Base-by-base conservation (phyloP, 108 stramenopile species). In the Skeletonema marinoi region DNA sequence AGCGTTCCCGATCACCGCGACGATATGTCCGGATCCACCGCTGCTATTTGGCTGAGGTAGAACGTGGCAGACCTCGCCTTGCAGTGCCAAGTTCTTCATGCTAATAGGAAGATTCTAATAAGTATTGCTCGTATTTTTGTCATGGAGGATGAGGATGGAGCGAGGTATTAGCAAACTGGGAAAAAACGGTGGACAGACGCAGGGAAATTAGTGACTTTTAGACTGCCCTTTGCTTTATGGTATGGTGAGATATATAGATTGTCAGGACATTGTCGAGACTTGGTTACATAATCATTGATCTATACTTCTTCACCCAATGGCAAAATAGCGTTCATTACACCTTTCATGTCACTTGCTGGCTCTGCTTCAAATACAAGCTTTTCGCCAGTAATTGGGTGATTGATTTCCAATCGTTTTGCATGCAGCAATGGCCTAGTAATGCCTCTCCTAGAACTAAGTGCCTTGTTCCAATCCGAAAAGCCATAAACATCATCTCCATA, bases 401-500 rank as follows among this genome's bases (percentile, higher is more conserved):
- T 73, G 29, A 98, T 74, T 77, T 96, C 89, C 62, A 97, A 72
- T 19, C 72, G 68, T 41, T 89, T 87, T 13, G 98, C 97, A 85
- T 98, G 98, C 66, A 98, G 82, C 32, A 98, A 80, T 63, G 98
- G 97, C 29, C 98, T 85, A 1, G 81, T 74, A 19, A 98, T 82
- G 30, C 93, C 91, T 74, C 92, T 90, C 60, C 72, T 81, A 68
- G 88, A 86, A 16, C 63, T 74, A 30, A 96, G 65, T 36, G 81
- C 78, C 64, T 88, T 88, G 74, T 98, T 98, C 96, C 96, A 97
- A 76, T 96, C 93, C 2, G 83, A 65, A 54, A 97, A 84, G 8
- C 98, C 98, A 67, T 98, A 98, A 4, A 97, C 83, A 66, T 96
- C 97, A 82, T 98, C 98, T 19, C 98, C 98, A 68, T 97, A 92